Base-by-base conservation (phyloP, 2,329 filamentous ascomycete species). In the Ambrosiella xylebori region DNA sequence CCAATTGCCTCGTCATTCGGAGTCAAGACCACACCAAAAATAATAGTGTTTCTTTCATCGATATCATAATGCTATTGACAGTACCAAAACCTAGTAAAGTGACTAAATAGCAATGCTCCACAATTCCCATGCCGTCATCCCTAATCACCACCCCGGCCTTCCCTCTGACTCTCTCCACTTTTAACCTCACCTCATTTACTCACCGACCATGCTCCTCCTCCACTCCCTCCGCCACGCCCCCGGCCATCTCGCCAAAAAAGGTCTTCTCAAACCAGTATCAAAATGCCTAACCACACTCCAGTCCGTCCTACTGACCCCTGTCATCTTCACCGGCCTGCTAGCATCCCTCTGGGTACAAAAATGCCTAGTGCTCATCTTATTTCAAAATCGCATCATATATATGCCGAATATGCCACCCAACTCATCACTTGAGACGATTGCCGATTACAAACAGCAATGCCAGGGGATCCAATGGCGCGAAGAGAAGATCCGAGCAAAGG, bases 311-410 rank as follows among this genome's bases (percentile, higher is more conserved):
- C 69, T 84, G 2, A 82, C 85, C 7, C 86, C 86, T 0, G 65
- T 77, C 6, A 72, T 87, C 49, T 89, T 88, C 65, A 67, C 73
- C 12, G 81, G 83, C 1, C 73, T 90, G 40, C 73, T 86, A 3
- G 64, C 86, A 15, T 75, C 75, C 2, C 71, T 90, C 12, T 90
- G 77, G 76, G 71, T 70, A 1, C 81, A 77, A 74, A 82, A 83
- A 65, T 88, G 85, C 65, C 68, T 81, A 57, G 86, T 88, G 81
- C 80, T 89, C 71, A 74, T 91, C 36, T 63, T 85, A 3, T 85
- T 89, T 66, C 86, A 90, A 69, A 87, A 90, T 65, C 84, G 84
- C 66, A 87, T 90, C 65, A 85, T 90, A 60, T 90, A 89, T 69
- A 88, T 88, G 72, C 84, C 86, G 0, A 84, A 83, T 51, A 70